Base-by-base conservation (phyloP, 2,329 filamentous ascomycete genomes). In the Penicillium sp. region DNA sequence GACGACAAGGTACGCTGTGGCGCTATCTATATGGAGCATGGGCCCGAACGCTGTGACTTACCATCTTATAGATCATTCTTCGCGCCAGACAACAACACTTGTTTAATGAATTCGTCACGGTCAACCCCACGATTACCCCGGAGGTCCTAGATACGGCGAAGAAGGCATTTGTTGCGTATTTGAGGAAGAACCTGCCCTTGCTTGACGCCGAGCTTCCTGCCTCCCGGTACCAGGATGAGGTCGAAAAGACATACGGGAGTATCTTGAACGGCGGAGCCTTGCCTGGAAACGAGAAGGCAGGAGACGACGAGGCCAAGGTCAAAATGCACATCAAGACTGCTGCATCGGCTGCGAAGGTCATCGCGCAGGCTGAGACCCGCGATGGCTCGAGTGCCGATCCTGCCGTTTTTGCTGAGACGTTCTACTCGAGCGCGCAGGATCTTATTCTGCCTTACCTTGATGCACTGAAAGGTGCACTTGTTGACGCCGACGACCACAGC, bases 371-470 rank as follows among this genome's bases (percentile, higher is more conserved):
- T 9, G 59, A 68, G 40, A 16, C 46, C n/a, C 49, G 50, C 11
- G 46, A 50, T 46, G 49, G 54, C 42, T 49, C 62, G 43, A 50
- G 55, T 39, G 48, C 58, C 19, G 55, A 65, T 10, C 41, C 60
- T 35, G 51, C 52, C 36, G 42, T 63, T 41, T 58, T 68, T 49
- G 59, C 63, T 29, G 69, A 74, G 27, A 66, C 73, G 0, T 85
- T 86, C 65, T 82, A 80, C 50, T 67, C 71, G n/a, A 76, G 77
- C 33, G 77, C 80, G 2, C 77, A 83, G 50, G 84, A 87, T 55
- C 82, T 95, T 16, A 73, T 97, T 7, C 75, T 93, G 11, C 88
- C 89, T 0, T 93, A 92, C 64, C 79, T 97, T 14, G 92, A 97
- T 64, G 69, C 75, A 1, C 64, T 82, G 12, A 69, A 83, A 53